phyloP scores from a whole-genome alignment of 108 stramenopile species.

The Fistulifera pelliculosa region DNA sequence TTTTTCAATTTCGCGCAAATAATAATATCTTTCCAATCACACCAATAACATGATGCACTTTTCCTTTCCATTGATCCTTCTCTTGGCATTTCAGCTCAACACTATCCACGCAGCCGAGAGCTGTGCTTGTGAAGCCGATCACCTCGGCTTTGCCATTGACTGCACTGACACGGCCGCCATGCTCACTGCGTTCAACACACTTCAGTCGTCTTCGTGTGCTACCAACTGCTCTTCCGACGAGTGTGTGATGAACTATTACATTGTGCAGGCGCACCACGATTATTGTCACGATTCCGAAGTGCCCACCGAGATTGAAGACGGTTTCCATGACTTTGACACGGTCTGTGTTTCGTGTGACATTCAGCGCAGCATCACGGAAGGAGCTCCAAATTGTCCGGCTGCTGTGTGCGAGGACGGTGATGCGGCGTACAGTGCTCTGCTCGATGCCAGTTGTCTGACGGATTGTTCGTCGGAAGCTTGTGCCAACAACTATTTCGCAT shows the following conservation, averaged over 20 bases:
- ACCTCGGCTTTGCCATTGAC: slow-evolving; percentile 22
- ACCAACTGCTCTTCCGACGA: slow-evolving; percentile 17
- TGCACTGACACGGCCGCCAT: slow-evolving; percentile 19
- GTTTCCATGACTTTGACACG: slow-evolving; percentile 21
- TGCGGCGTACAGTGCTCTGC: slow-evolving; percentile 16
- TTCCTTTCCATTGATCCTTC: no score
- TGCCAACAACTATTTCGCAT: slow-evolving; percentile 9
- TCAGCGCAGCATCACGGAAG: slow-evolving; percentile 9
- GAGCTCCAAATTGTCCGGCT: slow-evolving; percentile 14
- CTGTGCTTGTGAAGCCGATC: slow-evolving; percentile 19
- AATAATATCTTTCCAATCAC: no score
- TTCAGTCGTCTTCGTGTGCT: slow-evolving; percentile 17
- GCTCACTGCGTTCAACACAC: slow-evolving; percentile 15
- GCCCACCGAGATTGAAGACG: slow-evolving; percentile 21
- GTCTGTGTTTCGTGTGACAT: slow-evolving; percentile 15
- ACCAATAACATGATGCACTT: no score
- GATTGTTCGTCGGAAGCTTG: slow-evolving; percentile 19
- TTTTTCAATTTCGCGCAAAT: no score
- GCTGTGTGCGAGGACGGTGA: slow-evolving; percentile 17
- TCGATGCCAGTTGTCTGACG: slow-evolving; percentile 11
- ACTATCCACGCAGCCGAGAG: background rate
- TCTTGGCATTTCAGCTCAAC: no score
- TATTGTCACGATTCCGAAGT: slow-evolving; percentile 19
- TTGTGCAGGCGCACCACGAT: slow-evolving; percentile 21
- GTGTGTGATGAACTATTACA: slow-evolving; percentile 22